Percentiles rank a stretch among this genome's conserved stretches.
Conservation (phyloP, 2,329 filamentous ascomycete species). For the Immersiporthe knoxdaviesiana region DNA sequence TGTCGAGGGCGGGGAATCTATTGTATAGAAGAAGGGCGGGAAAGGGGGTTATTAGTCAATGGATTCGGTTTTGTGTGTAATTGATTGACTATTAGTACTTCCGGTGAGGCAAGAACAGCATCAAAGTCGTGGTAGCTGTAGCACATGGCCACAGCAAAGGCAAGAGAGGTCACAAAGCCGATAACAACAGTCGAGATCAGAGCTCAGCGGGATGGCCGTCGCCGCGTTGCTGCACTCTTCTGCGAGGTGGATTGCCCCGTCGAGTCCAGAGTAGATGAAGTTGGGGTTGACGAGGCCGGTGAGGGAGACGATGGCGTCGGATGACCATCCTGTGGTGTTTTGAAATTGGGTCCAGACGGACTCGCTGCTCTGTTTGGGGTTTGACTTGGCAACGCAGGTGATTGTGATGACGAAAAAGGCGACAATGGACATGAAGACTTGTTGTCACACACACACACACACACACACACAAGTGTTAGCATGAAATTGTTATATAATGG, state of each 20-base stretch:
- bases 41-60: too few species aligned
- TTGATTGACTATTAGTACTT: too few species aligned
- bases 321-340: constrained; percentile 37
- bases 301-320: constrained; percentile 40
- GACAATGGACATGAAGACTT: constrained; percentile 35
- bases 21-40: neutral
- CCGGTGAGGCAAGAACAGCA: constrained; percentile 28
- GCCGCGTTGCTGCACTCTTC: constrained; percentile 41
- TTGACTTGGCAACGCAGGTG: constrained; percentile 35
- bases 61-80: neutral
- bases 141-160: constrained; percentile 38
- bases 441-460: too few species aligned
- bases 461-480: too few species aligned
- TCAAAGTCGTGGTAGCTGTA: constrained; percentile 33
- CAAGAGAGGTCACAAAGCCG: constrained; percentile 39
- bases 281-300: constrained; percentile 44
- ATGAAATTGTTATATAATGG: too few species aligned
- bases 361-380: constrained; percentile 30
- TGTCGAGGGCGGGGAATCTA: constrained; percentile 26
- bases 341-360: constrained; percentile 40
- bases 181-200: constrained; percentile 39
- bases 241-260: constrained; percentile 43
- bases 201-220: constrained; percentile 38
- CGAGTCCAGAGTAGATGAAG: constrained; percentile 43
- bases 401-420: constrained; percentile 39